Conservation (phyloP, 345 rosid species). For the Turnera subulata region DNA sequence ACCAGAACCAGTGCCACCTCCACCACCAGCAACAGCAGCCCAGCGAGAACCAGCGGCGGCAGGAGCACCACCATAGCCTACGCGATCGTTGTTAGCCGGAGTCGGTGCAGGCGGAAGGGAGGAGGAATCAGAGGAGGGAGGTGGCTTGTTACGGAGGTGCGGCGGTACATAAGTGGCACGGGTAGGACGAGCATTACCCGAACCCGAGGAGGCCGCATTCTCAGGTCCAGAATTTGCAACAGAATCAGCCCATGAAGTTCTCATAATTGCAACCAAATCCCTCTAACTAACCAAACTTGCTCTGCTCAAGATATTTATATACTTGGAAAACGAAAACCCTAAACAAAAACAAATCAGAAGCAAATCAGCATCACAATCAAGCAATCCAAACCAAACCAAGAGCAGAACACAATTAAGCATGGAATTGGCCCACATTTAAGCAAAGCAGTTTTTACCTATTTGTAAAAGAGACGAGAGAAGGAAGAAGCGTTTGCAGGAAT, state of each 20-base stretch:
- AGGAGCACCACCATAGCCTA: conserved; percentile 19
- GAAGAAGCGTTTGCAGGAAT: too few relatives aligned
- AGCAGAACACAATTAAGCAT: too few relatives aligned
- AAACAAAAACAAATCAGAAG: too few relatives aligned
- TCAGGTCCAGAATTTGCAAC: conserved; percentile 21
- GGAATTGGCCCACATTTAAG: too few relatives aligned
- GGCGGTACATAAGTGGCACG: conserved; percentile 23
- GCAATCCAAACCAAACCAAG: too few relatives aligned
- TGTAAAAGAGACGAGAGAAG: too few relatives aligned
- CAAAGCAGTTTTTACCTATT: too few relatives aligned
- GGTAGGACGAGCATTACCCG: conserved; percentile 9
- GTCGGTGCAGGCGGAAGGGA: conserved; percentile 8
- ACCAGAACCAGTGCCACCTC: too few relatives aligned
- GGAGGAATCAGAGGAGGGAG: conserved; percentile 5
- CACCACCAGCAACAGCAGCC: conserved; percentile 7
- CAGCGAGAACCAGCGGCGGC: conserved; percentile 14
- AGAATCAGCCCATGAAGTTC: conserved; percentile 27
- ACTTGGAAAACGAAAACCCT: too few relatives aligned
- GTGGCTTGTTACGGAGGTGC: conserved; percentile 16
- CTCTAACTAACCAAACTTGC: neutral
- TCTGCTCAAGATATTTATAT: too few relatives aligned
- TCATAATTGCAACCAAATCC: conserved; percentile 17
- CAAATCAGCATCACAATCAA: too few relatives aligned
- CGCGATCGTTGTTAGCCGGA: conserved; percentile 11
- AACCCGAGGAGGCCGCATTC: conserved; percentile 9